Conservation (phyloP, 1,139 yeast species). For the Saccharomycopsis crataegensis region DNA sequence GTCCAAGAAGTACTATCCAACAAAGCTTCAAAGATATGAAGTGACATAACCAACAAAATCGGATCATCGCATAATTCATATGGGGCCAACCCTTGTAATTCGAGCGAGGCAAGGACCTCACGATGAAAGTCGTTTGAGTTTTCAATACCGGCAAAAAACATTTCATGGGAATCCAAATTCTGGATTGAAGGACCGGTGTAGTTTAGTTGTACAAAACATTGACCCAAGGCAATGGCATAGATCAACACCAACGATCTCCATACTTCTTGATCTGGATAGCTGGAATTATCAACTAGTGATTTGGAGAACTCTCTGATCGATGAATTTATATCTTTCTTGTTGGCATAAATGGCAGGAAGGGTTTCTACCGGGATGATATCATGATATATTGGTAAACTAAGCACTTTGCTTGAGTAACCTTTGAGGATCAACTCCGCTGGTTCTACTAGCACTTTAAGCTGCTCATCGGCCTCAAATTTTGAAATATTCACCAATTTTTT, state of each 20-base stretch:
- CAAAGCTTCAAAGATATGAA: conserved; percentile 40
- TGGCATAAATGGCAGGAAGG: neutral
- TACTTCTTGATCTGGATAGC: neutral
- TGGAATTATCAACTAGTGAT: neutral
- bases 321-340: neutral
- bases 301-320: neutral
- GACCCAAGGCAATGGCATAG: conserved; percentile 50
- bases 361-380: neutral
- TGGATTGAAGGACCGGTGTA: conserved; percentile 75
- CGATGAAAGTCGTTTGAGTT: conserved; percentile 22
- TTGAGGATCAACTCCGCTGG: conserved; percentile 7
- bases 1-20: conserved; percentile 23
- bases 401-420: conserved; percentile 8
- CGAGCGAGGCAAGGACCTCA: conserved; percentile 28
- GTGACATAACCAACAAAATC: conserved; percentile 39
- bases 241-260: conserved; percentile 18
- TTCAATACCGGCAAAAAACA: conserved; percentile 19
- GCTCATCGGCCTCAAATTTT: neutral
- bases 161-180: conserved; percentile 23
- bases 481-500: neutral
- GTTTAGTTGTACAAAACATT: conserved; percentile 66
- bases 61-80: conserved; percentile 56
- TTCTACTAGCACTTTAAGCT: neutral
- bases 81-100: conserved; percentile 55
- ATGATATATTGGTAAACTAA: neutral